Evolutionary conservation across 208 protist genomes (phyloP), one percentile per base, ranked within the genome.

Genomic region (Vickermania ingenoplastis): DNA sequence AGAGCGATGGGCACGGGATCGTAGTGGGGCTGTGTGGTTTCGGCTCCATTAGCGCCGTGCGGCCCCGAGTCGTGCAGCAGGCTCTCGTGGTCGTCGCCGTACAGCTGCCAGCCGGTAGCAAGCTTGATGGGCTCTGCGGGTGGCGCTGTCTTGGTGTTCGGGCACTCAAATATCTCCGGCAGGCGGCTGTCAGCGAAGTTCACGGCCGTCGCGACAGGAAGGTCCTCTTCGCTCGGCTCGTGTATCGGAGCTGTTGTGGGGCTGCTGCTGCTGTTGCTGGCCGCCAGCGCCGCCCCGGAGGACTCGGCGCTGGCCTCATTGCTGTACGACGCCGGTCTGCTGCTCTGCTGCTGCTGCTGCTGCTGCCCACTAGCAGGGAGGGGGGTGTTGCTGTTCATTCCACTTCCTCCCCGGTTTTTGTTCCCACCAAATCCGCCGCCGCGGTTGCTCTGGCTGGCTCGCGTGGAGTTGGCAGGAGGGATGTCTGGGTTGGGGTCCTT

Each of bases 21-120:
- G 59, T 80, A 89, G 24, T 59, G 31, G 54, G 71, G 30, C 21
- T 58, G 31, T 55, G 41, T 11, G 49, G 26, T 3, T 30, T 45
- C 36, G 11, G 36, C 36, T 7, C 36, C 36, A 45, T 45, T 7
- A 7, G 36, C 36, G 17, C 36, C 36, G 36, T 45, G 36, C 11
- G 7, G 36, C 31, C 59, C 49, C 4, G 62, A 28, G 7, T 57
- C 21, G 25, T 61, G 70, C 49, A 57, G 59, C 61, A 29, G 63
- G 53, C 52, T 54, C 24, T 72, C 67, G 76, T 94, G 77, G 31
- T 89, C 83, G 41, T 94, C 83, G 17, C 82, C 86, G 68, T 89
- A 86, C 41, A 94, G 79, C 36, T 79, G 77, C 83, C 86, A 94
- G 17, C 72, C 67, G 31, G 74, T 69, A 69, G 88, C 80, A 26